Evolutionary conservation across 495 filamentous ascomycete genomes (phyloP).

Genomic region (Haplographium delicatum): DNA sequence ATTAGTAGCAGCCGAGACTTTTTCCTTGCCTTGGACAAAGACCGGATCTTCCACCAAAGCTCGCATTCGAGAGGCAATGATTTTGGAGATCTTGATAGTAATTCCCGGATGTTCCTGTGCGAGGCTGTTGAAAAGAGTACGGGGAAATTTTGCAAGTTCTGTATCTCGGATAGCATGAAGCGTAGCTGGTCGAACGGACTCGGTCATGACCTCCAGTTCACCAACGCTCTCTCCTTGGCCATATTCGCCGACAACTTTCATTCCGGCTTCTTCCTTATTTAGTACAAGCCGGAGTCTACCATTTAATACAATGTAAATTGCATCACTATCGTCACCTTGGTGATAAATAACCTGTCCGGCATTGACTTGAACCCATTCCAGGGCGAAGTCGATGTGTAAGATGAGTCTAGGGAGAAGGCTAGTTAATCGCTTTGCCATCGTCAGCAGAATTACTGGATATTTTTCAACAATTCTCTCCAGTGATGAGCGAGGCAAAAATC

Average conservation of each 20-base stretch:
- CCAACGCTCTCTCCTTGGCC: conserved; percentile 97
- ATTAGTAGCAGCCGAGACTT: conserved; percentile 45
- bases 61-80: conserved; percentile 94
- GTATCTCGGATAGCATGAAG: conserved; percentile 95
- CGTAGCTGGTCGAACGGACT: conserved; percentile 80
- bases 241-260: conserved; percentile 87
- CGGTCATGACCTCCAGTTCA: conserved; percentile 94
- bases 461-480: conserved; percentile 88
- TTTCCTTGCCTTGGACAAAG: conserved; percentile 53
- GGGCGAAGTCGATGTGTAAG: conserved; percentile 93
- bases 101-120: conserved; percentile 96
- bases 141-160: conserved; percentile 91
- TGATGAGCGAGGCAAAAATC: conserved; percentile 81
- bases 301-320: conserved; percentile 96
- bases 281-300: conserved; percentile 77
- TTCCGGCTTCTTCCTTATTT: conserved; percentile 71
- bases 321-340: conserved; percentile 93
- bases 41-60: conserved; percentile 75
- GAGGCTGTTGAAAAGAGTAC: conserved; percentile 93
- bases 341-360: conserved; percentile 92
- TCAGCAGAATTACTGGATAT: conserved; percentile 86
- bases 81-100: conserved; percentile 97
- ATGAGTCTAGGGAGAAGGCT: conserved; percentile 86
- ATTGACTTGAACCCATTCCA: conserved; percentile 96
- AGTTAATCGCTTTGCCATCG: conserved; percentile 91